Evolutionary conservation across 2,329 filamentous ascomycete genomes (phyloP).

Genomic region (Fusarium xyrophilum): DNA sequence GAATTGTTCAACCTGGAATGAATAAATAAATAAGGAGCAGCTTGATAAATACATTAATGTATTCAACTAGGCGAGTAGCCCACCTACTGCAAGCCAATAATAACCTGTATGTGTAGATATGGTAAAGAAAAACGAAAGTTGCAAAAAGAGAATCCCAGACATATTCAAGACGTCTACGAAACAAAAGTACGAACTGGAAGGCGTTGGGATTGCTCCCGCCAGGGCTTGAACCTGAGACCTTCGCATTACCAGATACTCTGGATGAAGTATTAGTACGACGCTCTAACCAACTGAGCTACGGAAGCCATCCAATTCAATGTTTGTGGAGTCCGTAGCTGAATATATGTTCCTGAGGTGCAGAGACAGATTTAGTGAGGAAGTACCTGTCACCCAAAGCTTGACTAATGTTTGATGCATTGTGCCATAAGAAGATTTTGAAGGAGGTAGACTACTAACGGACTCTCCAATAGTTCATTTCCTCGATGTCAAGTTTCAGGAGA

Average conservation of each 20-base stretch:
- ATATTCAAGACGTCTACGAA: neutral
- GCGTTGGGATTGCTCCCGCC: conserved; percentile 18
- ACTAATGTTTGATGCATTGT: neutral
- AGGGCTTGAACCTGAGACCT: conserved; percentile 24
- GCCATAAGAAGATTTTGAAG: neutral
- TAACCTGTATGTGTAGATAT: neutral
- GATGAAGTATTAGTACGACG: conserved; percentile 24
- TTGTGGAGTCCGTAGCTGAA: rapidly evolving
- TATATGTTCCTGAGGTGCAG: rapidly evolving
- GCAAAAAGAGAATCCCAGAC: neutral
- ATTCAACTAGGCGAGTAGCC: neutral
- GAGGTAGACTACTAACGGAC: neutral
- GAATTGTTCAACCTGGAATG: neutral
- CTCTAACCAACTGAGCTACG: conserved; percentile 25
- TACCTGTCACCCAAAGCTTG: neutral
- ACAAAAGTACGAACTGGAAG: neutral
- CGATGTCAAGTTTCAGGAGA: conserved; percentile 9
- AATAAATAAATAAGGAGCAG: neutral
- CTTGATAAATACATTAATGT: neutral
- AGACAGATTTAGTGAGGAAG: neutral
- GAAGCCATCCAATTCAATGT: conserved; percentile 15
- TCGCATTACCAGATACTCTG: conserved; percentile 17
- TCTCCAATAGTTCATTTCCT: neutral
- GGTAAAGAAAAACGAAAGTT: neutral
- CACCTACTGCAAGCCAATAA: neutral